Conservation (phyloP, 768 basidiomycete species). For the Naganishia antarctica region DNA sequence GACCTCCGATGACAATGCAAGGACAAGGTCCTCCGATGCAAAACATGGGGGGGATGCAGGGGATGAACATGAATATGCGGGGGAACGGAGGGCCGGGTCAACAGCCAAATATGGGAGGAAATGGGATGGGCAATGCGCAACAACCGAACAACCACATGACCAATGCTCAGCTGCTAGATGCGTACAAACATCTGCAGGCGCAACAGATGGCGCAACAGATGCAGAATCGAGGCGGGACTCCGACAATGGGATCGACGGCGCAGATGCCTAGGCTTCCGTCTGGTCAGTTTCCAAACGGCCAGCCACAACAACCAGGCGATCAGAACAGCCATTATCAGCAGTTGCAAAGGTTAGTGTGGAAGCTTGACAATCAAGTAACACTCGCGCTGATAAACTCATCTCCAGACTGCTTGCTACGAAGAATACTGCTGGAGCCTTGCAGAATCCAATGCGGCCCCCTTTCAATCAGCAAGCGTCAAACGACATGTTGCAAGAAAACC, state of each 20-base stretch:
- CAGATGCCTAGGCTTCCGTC: constrained; percentile 3
- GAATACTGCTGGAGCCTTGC: constrained; percentile 5
- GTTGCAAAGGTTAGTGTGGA: background rate
- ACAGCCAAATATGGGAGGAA: constrained; percentile 11
- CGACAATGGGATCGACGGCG: background rate
- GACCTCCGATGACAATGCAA: constrained; percentile 21
- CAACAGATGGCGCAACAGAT: background rate
- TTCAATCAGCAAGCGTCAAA: constrained; percentile 5
- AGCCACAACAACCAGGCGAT: constrained; percentile 10
- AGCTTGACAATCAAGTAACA: background rate
- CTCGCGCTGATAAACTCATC: background rate
- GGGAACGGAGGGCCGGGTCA: background rate
- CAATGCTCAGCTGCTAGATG: background rate
- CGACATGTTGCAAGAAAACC: constrained; percentile 1
- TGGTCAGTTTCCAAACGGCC: background rate
- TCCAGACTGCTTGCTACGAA: background rate
- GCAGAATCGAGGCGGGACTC: no score
- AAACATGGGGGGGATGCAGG: constrained; percentile 14
- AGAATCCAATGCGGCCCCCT: constrained; percentile 8
- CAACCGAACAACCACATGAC: constrained; percentile 7
- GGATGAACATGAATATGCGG: constrained; percentile 17
- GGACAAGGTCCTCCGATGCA: background rate
- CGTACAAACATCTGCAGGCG: constrained; percentile 4
- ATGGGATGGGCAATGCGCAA: constrained; percentile 16
- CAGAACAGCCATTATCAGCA: constrained; percentile 15